Evolutionary conservation across 371 early-diverging fungal genomes (phyloP).

Genomic region (Funneliformis caledonium): DNA sequence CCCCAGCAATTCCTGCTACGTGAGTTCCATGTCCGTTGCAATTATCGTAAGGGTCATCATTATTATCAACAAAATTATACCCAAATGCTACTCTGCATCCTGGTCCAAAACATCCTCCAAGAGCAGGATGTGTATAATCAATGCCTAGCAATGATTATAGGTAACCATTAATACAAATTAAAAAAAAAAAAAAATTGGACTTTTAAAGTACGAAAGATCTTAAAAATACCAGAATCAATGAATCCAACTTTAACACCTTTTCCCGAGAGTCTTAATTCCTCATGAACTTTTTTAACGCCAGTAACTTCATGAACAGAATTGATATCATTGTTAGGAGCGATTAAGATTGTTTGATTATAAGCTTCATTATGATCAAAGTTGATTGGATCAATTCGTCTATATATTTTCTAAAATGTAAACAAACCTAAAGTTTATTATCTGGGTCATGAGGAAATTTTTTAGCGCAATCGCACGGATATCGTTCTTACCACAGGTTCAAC

Average conservation of each 20-base stretch:
- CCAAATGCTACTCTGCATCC: conserved; percentile 50
- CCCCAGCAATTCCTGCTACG: conserved; percentile 65
- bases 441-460: background rate
- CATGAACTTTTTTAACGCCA: conserved; percentile 61
- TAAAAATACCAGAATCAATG: conserved; percentile 54
- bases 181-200: background rate
- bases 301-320: conserved; percentile 59
- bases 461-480: background rate
- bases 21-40: conserved; percentile 60
- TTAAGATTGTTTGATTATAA: conserved; percentile 19
- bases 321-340: conserved; percentile 16
- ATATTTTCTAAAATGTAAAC: conserved; percentile 1
- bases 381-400: background rate
- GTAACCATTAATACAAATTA: too few relatives aligned
- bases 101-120: conserved; percentile 58
- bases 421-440: background rate
- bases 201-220: background rate
- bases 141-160: conserved; percentile 44
- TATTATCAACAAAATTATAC: conserved; percentile 55
- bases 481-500: conserved; percentile 46
- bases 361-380: too few relatives aligned
- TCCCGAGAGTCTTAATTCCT: conserved; percentile 32
- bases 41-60: conserved; percentile 52
- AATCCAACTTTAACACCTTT: conserved; percentile 36
- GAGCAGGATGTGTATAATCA: conserved; percentile 60